These are phyloP conservation scores for Alternaria novae-zelandiae DNA, from an alignment of 2,329 filamentous ascomycete species.

Conservation along the genomic window DNA sequence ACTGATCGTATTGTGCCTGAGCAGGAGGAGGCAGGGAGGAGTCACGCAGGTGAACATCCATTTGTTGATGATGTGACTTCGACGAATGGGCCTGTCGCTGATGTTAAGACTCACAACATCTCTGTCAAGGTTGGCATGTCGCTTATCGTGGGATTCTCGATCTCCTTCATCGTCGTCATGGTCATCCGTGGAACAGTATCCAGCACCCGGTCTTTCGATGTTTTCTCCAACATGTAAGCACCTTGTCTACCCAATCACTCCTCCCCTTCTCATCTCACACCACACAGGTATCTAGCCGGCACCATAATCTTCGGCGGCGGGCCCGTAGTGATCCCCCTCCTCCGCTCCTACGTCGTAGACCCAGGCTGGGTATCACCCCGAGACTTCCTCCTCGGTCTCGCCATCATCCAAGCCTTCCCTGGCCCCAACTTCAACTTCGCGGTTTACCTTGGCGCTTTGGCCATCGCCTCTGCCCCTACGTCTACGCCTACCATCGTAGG, in stretches of 20 bases:
- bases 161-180: conserved; percentile 64
- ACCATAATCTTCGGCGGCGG: conserved; percentile 61
- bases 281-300: conserved; percentile 63
- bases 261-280: not conserved
- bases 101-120: conserved; percentile 45
- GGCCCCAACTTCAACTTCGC: conserved; percentile 66
- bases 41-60: conserved; percentile 4
- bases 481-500: conserved; percentile 39
- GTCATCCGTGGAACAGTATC: conserved; percentile 52
- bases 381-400: conserved; percentile 75
- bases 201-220: conserved; percentile 59
- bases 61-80: conserved; percentile 1
- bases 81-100: conserved; percentile 8
- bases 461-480: conserved; percentile 35
- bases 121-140: conserved; percentile 46
- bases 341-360: conserved; percentile 61
- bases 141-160: conserved; percentile 58
- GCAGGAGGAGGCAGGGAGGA: conserved; percentile 7
- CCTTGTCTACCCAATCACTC: not conserved
- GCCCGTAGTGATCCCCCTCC: conserved; percentile 54
- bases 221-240: conserved; percentile 71
- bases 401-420: conserved; percentile 73
- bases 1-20: conserved; percentile 22
- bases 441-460: conserved; percentile 51
- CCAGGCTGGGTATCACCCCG: conserved; percentile 73